These are phyloP conservation scores for Chaetomiaceae sp. DNA, from an alignment of 2,329 filamentous ascomycete genomes.

Conservation along the genomic window DNA sequence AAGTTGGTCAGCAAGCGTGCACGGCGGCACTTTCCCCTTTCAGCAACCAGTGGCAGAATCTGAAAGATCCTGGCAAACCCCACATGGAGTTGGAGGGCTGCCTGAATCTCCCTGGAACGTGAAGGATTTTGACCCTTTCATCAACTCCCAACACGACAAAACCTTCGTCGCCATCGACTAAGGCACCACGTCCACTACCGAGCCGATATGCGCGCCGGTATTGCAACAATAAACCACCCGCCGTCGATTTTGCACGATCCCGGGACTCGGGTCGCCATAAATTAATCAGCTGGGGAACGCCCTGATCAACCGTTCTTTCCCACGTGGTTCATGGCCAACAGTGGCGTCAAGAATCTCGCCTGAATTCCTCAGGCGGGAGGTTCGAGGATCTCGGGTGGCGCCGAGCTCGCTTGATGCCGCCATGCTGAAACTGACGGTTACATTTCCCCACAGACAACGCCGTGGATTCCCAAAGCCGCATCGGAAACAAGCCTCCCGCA, in stretches of 20 bases:
- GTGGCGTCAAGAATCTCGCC: slow-evolving; percentile 11
- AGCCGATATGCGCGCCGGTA: slow-evolving; percentile 18
- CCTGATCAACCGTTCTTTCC: background rate
- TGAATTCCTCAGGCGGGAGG: slow-evolving; percentile 6
- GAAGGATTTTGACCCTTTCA: background rate
- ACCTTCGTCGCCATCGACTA: background rate
- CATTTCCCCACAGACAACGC: slow-evolving; percentile 20
- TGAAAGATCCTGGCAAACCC: too few relatives aligned
- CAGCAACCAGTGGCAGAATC: too few relatives aligned
- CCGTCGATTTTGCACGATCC: slow-evolving; percentile 21
- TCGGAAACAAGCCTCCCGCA: slow-evolving; percentile 21
- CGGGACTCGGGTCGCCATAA: slow-evolving; percentile 14
- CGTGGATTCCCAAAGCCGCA: slow-evolving; percentile 14
- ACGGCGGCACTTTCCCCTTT: slow-evolving; percentile 9
- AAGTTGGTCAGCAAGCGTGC: background rate
- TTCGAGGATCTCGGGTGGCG: slow-evolving; percentile 2
- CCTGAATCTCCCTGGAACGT: too few relatives aligned
- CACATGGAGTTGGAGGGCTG: too few relatives aligned
- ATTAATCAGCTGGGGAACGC: background rate
- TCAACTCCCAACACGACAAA: background rate
- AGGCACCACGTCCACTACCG: slow-evolving; percentile 12
- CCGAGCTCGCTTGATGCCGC: too few relatives aligned
- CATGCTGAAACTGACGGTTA: slow-evolving; percentile 16
- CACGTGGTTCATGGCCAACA: background rate
- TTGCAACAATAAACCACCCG: slow-evolving; percentile 12